Base-by-base conservation (phyloP, 371 early-diverging fungal genomes). In the Caulochytrium protostelioides region DNA sequence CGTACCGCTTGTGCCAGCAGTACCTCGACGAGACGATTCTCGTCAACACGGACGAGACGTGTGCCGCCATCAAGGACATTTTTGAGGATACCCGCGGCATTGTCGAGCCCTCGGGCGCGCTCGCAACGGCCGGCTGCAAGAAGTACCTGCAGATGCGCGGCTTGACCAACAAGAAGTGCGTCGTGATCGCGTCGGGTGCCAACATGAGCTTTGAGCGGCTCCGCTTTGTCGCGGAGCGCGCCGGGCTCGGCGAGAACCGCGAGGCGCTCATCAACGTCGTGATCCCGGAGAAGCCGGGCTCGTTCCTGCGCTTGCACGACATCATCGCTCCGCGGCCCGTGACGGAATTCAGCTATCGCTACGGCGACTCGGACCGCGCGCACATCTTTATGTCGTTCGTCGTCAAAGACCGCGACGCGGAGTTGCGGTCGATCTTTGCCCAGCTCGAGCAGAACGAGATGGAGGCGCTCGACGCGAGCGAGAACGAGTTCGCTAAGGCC, bases 121-220 rank as follows among this genome's bases (percentile, higher is more conserved):
- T 91, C 15, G 64, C 74, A 0, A 52, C 81, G 0, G 95, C 95
- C 0, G 95, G 87, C 3, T 56, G 66, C 35, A 91, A 90, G 46
- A 78, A 79, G 37, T 91, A 78, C 43, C 41, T 74, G 32, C 24
- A 41, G 44, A 17, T 30, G 23, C 47, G 34, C 6, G 44, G 44
- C 0, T 9, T 48, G 38, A 32, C 30, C 47, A 54, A 31, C 34
- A 47, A 56, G 30, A 64, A 67, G 5, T 75, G 77, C 36, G 66
- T 89, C 3, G 75, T 81, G 7, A 68, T 89, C 37, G 59, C 77
- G 25, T 75, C 76, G 8, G 95, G 95, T 12, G 95, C 95, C 32
- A 95, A 95, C 57, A 90, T 91, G 74, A 85, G 91, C 59, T 95
- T 91, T 68, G 85, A 87, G 49, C 74, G 90, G 3, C 60, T 95